Percentiles rank a stretch among this genome's conserved stretches.
Conservation (phyloP, 371 early-diverging fungal species). For the Catenaria anguillulae region DNA sequence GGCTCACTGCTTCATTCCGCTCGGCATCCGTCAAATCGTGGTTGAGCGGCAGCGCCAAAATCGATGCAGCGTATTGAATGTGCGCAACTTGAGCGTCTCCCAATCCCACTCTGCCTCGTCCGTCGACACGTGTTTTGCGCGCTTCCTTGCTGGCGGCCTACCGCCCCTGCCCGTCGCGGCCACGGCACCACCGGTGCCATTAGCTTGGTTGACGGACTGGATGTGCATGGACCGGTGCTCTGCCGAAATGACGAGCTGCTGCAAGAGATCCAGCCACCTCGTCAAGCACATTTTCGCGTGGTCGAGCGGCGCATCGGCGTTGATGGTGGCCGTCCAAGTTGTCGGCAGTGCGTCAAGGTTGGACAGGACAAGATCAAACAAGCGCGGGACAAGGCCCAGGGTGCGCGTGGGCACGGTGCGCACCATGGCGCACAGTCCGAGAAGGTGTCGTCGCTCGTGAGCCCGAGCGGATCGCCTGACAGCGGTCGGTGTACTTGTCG, state of each 20-base stretch:
- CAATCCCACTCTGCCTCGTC: neutral
- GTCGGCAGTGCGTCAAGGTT: neutral
- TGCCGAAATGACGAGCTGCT: neutral
- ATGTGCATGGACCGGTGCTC: slow-evolving; percentile 1
- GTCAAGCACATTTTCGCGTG: neutral
- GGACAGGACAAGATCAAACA: neutral
- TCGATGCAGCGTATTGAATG: neutral
- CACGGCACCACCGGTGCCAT: neutral
- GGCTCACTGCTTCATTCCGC: neutral
- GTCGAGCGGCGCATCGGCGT: neutral
- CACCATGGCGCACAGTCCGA: neutral
- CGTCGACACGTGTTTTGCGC: too few relatives aligned
- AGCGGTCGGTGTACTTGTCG: slow-evolving; percentile 1
- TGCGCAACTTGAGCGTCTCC: neutral
- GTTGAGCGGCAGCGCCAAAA: neutral
- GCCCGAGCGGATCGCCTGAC: neutral
- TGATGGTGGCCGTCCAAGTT: neutral
- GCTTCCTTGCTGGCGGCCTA: neutral
- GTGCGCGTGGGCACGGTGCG: neutral
- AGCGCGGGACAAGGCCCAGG: neutral
- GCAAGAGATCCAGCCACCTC: neutral
- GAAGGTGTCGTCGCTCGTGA: neutral
- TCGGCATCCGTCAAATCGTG: neutral
- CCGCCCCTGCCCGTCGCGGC: too few relatives aligned
- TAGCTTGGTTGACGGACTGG: neutral